Evolutionary conservation across 768 basidiomycete genomes (phyloP).

Genomic region (Tylopilus subfusipes): DNA sequence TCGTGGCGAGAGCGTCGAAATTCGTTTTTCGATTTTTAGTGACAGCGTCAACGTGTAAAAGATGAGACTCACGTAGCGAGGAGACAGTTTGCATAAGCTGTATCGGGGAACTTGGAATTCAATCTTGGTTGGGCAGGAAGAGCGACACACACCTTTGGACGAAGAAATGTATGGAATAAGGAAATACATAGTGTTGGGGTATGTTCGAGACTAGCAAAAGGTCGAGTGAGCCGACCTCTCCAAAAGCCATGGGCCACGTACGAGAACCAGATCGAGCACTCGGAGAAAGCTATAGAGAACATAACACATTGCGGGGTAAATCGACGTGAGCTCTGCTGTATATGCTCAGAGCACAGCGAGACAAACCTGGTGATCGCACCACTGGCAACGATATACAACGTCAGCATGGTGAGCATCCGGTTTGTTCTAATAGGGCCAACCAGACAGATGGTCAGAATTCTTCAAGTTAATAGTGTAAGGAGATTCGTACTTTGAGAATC

Average conservation of each 20-base stretch:
- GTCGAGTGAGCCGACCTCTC: background rate
- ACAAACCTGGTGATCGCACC: slow-evolving; percentile 1
- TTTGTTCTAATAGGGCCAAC: background rate
- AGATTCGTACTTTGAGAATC: background rate
- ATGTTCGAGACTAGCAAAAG: background rate
- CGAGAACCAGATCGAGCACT: slow-evolving; percentile 1
- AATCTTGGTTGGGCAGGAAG: background rate
- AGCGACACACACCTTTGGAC: background rate
- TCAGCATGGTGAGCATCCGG: background rate
- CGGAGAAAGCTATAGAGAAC: background rate
- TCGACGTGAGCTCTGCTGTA: background rate
- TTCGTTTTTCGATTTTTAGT: background rate
- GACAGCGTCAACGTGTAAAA: background rate
- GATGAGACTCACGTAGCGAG: slow-evolving; percentile 1
- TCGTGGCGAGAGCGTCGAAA: background rate
- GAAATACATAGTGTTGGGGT: background rate
- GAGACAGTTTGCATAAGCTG: background rate
- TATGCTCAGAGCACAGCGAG: background rate
- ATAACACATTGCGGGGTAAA: background rate
- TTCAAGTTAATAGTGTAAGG: background rate
- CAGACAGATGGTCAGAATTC: background rate
- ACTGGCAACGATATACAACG: slow-evolving; percentile 2
- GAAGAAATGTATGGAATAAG: slow-evolving; percentile 1
- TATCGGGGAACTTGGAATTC: background rate
- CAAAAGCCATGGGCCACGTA: background rate